A percentile compares a stretch with the other conserved stretches of the same genome.
Evolutionary conservation across 345 rosid genomes (phyloP).

Genomic region (Brassica nigra): DNA sequence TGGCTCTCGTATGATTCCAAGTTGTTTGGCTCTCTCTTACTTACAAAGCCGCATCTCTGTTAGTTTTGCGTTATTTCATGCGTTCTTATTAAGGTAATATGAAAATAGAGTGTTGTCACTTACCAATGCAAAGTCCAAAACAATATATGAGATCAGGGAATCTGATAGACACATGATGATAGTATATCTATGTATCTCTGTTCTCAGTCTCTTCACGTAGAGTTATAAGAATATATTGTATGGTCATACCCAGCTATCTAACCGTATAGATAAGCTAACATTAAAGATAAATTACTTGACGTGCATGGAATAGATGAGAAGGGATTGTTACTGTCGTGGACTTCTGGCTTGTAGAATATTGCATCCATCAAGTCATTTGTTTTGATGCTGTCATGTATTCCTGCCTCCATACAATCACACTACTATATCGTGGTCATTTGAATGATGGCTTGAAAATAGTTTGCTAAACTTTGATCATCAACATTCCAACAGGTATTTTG

Average conservation of each 20-base stretch:
- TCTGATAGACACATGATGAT: not conserved
- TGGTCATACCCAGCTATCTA: not conserved
- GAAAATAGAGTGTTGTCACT: not conserved
- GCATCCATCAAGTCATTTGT: conserved; percentile 19
- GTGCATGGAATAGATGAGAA: conserved; percentile 13
- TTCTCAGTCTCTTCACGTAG: conserved; percentile 20
- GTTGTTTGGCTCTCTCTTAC: conserved; percentile 16
- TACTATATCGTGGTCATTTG: conserved; percentile 8
- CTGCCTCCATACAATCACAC: conserved; percentile 14
- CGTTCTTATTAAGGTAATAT: conserved; percentile 19
- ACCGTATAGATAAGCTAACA: not conserved
- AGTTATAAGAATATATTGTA: not conserved
- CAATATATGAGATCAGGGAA: conserved; percentile 3
- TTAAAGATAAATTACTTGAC: not conserved
- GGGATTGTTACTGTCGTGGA: not conserved
- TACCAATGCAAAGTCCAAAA: conserved; percentile 6
- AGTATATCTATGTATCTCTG: conserved; percentile 15
- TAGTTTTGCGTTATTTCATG: not conserved
- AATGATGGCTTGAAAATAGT: conserved; percentile 22
- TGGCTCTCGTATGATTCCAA: conserved; percentile 1
- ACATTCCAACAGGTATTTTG: conserved; percentile 76
- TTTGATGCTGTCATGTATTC: conserved; percentile 19
- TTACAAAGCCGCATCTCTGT: conserved; percentile 5
- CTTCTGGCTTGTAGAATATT: conserved; percentile 21
- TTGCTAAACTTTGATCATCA: conserved; percentile 35